Conservation (phyloP, 2,329 filamentous ascomycete genomes). For the Pseudogymnoascus sp. region DNA sequence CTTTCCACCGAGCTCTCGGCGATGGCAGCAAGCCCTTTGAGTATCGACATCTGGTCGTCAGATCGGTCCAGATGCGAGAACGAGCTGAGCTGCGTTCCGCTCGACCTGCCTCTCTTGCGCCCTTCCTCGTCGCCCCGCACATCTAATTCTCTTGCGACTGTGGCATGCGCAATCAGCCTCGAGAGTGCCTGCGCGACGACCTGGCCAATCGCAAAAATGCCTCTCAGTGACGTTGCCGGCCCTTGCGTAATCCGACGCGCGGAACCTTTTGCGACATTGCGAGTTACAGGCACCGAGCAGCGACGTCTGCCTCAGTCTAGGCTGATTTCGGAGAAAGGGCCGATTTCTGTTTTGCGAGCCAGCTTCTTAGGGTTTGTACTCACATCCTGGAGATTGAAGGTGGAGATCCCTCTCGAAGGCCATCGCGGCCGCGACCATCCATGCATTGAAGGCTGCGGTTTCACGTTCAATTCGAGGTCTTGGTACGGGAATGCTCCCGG, state of each 20-base stretch:
- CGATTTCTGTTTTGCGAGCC: not conserved
- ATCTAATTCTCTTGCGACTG: not conserved
- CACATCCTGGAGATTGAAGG: slow-evolving; percentile 5
- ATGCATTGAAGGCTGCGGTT: not conserved
- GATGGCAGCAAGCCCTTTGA: not conserved
- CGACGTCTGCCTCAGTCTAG: not conserved
- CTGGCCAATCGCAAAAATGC: slow-evolving; percentile 11
- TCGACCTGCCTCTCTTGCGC: not conserved
- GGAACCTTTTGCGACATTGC: not conserved
- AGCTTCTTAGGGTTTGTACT: not conserved
- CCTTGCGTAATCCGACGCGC: not conserved
- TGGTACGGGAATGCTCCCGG: not conserved
- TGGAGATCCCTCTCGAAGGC: slow-evolving; percentile 3
- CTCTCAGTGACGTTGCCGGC: slow-evolving; percentile 6
- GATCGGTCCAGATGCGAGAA: slow-evolving; percentile 4
- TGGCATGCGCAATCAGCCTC: not conserved
- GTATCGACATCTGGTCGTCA: not conserved
- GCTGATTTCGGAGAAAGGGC: not conserved
- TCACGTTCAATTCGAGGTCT: slow-evolving; percentile 1
- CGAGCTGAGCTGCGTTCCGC: not conserved
- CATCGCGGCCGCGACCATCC: not conserved
- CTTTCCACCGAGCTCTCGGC: not conserved
- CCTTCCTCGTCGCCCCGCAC: not conserved
- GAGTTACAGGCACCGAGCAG: not conserved
- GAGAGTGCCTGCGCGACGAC: slow-evolving; percentile 1